Base-by-base conservation (phyloP, 768 basidiomycete species). In the Tylopilus sp. region DNA sequence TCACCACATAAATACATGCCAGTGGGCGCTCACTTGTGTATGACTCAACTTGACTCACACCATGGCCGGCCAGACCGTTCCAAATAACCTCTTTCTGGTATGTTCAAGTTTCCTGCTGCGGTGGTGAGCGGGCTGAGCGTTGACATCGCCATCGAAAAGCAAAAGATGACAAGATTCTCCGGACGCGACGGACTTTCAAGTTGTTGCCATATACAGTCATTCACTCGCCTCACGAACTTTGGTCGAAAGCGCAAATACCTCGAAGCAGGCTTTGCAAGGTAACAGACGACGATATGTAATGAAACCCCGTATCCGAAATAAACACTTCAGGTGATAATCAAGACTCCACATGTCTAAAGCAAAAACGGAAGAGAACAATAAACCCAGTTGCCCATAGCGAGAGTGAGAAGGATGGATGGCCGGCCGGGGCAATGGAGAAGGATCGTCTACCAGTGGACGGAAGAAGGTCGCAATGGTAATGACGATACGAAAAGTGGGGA, bases 201-300 rank as follows among this genome's bases (percentile, higher is more conserved):
- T n/a, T n/a, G 13, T 37, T 37, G n/a, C 37, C n/a, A 12, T 21
- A 37, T 37, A 19, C 11, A 37, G 36, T 21, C 36, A 19, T 46
- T 91, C 88, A 89, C 89, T 14, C 81, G 89, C 38, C 72, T 84
- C 52, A 89, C 89, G 10, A 84, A 82, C 60, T 78, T 90, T 66
- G 85, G 84, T n/a, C 77, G 79, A 48, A 92, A 91, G 65, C 74
- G 89, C 45, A 85, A 82, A 6, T 82, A 88, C 62, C 57, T 89
- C 14, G 76, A 90, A 55, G 85, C 87, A 14, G 83, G 80, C 0
- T 81, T 86, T 57, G 30, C 55, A 30, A 48, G 41, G 30, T 54
- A 56, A 17, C 26, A 22, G 16, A 11, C 66, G 14, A 42, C 50
- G 19, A 38, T 53, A 22, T 34, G 43, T 24, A 44, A 33, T 19